Base-by-base conservation (phyloP, 108 stramenopile genomes). In the Stephanodiscus triporus region DNA sequence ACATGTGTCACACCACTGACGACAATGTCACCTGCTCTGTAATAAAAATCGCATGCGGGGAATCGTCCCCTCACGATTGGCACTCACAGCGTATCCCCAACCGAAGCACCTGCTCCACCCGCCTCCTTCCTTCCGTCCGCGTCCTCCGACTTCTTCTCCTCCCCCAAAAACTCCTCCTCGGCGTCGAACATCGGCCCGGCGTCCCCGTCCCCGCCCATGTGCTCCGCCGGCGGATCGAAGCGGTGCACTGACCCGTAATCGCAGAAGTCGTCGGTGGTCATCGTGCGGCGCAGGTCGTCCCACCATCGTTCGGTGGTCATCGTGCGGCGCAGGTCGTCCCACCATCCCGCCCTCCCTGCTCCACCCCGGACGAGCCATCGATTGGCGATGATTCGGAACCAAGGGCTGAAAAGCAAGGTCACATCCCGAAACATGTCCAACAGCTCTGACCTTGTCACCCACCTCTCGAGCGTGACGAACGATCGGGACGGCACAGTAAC, bases 331-430 rank as follows among this genome's bases (percentile, higher is more conserved):
- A 95, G 68, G 49, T 97, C 84, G 53, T 87, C 81, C 96, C 93
- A 95, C 96, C 96, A 97, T 38, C 80, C 77, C 27, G 55, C 70
- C 20, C 50, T 43, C 24, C 23, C 13, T 9, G 24, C 57, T 0
- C n/a, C 60, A 19, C 19, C 60, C 4, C 36, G 20, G 22, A 93
- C 61, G 48, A 97, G 63, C 90, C 93, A 97, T 50, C 88, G 86
- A 17, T 94, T 73, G 36, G 74, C 85, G 72, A 97, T 97, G 37
- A 97, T 58, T 47, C 92, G 88, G 70, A 97, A 97, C 97, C 97
- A 97, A 10, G 97, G 97, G 23, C 87, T 88, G 80, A 95, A 95
- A 4, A 96, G 74, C n/a, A 88, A 67, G 17, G 62, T 68, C 57
- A 80, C 78, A 64, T 90, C 87, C 14, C 68, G 64, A 66, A 97